Percentiles rank a stretch among this genome's conserved stretches.
Evolutionary conservation across 1,139 yeast species (phyloP).

Genomic region (Ogataea hybrid): DNA sequence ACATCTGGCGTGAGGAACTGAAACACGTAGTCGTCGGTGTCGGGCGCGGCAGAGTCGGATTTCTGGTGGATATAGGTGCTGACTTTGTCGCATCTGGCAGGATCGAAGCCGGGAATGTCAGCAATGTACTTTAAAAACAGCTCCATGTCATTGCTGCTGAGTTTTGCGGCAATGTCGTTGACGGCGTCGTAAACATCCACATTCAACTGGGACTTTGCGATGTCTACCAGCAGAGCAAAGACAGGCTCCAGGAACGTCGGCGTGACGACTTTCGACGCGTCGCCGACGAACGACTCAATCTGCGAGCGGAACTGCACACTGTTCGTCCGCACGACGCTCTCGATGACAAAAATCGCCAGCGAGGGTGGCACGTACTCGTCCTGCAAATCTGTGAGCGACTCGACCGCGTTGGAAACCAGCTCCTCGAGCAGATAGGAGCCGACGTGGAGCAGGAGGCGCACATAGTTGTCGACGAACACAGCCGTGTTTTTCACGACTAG

Average conservation of each 20-base stretch:
- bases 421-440: constrained; percentile 11
- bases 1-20: constrained; percentile 35
- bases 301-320: constrained; percentile 17
- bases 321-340: constrained; percentile 28
- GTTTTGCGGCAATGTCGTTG: constrained; percentile 24
- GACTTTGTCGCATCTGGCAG: constrained; percentile 31
- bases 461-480: constrained; percentile 24
- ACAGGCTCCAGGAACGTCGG: constrained; percentile 27
- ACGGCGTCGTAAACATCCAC: constrained; percentile 24
- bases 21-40: constrained; percentile 24
- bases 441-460: constrained; percentile 16
- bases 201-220: constrained; percentile 29
- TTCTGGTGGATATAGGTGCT: constrained; percentile 30
- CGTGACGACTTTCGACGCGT: constrained; percentile 34
- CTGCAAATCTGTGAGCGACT: constrained; percentile 28
- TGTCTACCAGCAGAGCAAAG: constrained; percentile 30
- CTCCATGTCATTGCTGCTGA: constrained; percentile 5
- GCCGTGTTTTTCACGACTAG: constrained; percentile 10
- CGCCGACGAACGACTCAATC: constrained; percentile 32
- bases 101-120: constrained; percentile 19
- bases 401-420: constrained; percentile 25
- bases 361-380: constrained; percentile 22
- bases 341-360: constrained; percentile 29
- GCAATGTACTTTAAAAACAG: constrained; percentile 12
- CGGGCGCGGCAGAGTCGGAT: constrained; percentile 25